Percentiles rank a stretch among this genome's conserved stretches.
Conservation (phyloP, 495 filamentous ascomycete genomes). For the Aspergillus steynii region DNA sequence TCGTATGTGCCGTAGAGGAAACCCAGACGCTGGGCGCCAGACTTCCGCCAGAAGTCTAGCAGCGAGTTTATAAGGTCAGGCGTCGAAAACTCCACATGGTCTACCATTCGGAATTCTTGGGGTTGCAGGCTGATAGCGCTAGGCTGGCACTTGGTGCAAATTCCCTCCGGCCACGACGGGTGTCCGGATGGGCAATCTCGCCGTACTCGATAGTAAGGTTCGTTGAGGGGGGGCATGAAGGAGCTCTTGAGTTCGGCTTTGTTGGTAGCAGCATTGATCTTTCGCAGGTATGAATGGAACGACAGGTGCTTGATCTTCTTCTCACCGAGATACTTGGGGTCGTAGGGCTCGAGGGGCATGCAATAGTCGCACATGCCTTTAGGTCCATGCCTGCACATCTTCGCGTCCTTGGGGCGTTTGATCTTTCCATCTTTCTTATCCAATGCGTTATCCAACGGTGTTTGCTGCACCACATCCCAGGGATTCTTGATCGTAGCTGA, state of each 20-base stretch:
- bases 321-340: conserved; percentile 79
- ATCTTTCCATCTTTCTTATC: conserved; percentile 96
- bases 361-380: conserved; percentile 99
- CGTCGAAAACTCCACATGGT: conserved; percentile 94
- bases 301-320: conserved; percentile 99
- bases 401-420: conserved; percentile 66
- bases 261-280: conserved; percentile 94
- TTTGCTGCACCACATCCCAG: conserved; percentile 90
- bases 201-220: conserved; percentile 90
- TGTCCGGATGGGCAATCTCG: conserved; percentile 91
- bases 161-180: conserved; percentile 92
- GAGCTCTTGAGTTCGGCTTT: conserved; percentile 88
- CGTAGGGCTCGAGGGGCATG: conserved; percentile 96
- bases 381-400: conserved; percentile 92
- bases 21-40: conserved; percentile 76
- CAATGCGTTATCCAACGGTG: conserved; percentile 76
- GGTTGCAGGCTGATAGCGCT: conserved; percentile 95
- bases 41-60: conserved; percentile 87
- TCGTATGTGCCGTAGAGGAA: conserved; percentile 90
- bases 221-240: conserved; percentile 92
- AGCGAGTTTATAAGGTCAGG: conserved; percentile 80
- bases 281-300: conserved; percentile 91
- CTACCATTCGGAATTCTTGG: conserved; percentile 95
- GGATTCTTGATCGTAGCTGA: conserved; percentile 74
- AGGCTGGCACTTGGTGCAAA: conserved; percentile 98